A percentile compares a stretch with the other conserved stretches of the same genome.
These are phyloP conservation scores for Fagopyrum tataricum DNA, from an alignment of 148 eudicot species.

Conservation along the genomic window DNA sequence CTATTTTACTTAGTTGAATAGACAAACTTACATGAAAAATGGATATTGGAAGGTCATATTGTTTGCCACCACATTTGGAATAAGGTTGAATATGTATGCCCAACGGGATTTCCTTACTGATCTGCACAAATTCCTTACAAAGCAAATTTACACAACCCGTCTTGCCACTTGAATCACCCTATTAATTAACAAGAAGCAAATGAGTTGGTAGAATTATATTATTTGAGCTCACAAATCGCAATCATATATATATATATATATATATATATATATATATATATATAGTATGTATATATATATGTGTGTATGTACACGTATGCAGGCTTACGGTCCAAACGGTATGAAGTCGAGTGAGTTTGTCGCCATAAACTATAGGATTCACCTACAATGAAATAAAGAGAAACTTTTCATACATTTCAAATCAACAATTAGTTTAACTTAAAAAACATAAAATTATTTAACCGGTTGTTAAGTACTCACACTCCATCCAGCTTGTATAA, in stretches of 20 bases:
- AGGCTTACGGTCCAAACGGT: not conserved
- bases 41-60: no score
- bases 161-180: not conserved
- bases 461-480: not conserved
- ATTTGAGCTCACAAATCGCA: no score
- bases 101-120: not conserved
- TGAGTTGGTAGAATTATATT: not conserved
- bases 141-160: not conserved
- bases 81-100: not conserved
- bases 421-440: not conserved
- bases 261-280: no score
- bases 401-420: not conserved
- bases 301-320: no score
- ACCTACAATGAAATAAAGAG: not conserved
- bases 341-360: not conserved
- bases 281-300: no score
- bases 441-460: no score
- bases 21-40: no score
- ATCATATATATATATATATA: no score
- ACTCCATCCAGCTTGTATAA: not conserved
- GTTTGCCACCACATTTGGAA: not conserved
- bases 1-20: no score
- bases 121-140: not conserved
- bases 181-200: not conserved
- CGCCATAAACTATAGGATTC: not conserved